phyloP scores from a whole-genome alignment of 495 filamentous ascomycete species.

The Talaromyces proteolyticus region DNA sequence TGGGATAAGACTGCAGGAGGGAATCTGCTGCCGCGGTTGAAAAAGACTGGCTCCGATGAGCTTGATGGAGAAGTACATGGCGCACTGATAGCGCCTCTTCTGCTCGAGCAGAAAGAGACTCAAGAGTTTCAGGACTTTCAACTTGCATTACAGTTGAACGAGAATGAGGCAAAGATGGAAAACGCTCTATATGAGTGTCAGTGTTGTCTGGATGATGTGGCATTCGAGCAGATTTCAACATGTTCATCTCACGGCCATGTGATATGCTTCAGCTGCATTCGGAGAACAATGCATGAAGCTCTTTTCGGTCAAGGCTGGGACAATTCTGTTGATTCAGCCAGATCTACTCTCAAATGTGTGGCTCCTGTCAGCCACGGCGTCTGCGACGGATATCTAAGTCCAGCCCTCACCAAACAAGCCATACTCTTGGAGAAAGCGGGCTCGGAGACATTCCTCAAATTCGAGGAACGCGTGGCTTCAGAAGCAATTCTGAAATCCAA shows the following conservation, averaged over 20 bases:
- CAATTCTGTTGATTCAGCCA: conserved; percentile 65
- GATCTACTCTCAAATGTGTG: conserved; percentile 71
- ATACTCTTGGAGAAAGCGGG: conserved; percentile 62
- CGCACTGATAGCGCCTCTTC: conserved; percentile 59
- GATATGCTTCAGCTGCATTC: conserved; percentile 82
- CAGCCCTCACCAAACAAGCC: conserved; percentile 61
- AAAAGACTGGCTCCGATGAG: conserved; percentile 64
- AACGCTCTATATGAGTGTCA: conserved; percentile 79
- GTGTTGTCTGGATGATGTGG: conserved; percentile 75
- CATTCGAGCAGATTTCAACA: conserved; percentile 76
- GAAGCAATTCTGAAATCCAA: conserved; percentile 65
- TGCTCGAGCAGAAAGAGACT: conserved; percentile 44
- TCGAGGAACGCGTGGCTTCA: conserved; percentile 71
- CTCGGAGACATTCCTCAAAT: conserved; percentile 58
- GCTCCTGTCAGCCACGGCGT: conserved; percentile 56
- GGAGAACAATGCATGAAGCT: conserved; percentile 71
- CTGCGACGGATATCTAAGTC: conserved; percentile 70
- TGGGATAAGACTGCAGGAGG: conserved; percentile 52
- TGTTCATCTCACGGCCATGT: conserved; percentile 68
- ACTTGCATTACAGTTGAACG: conserved; percentile 65
- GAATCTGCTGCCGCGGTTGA: conserved; percentile 52
- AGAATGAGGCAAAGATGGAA: conserved; percentile 63
- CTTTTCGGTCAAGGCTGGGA: conserved; percentile 91
- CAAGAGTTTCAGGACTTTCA: conserved; percentile 56
- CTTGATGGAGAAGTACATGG: conserved; percentile 74